These are phyloP conservation scores for Fistulifera solaris DNA, from an alignment of 108 stramenopile species.

Conservation along the genomic window DNA sequence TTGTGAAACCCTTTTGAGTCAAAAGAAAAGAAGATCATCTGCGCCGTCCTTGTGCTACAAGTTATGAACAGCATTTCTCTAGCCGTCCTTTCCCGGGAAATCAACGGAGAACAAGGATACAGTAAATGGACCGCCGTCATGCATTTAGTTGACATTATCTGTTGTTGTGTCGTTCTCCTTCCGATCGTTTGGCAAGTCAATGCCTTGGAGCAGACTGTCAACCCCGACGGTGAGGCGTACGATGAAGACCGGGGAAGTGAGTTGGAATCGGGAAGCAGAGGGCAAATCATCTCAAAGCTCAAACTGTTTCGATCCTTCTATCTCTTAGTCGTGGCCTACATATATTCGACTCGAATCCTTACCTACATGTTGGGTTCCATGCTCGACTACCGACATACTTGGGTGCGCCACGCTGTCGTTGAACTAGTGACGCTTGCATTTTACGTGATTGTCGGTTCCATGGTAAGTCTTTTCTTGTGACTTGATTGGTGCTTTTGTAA, in stretches of 20 bases:
- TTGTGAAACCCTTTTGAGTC: slow-evolving; percentile 91
- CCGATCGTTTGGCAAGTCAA: slow-evolving; percentile 96
- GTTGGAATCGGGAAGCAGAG: slow-evolving; percentile 20
- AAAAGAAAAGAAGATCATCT: slow-evolving; percentile 82
- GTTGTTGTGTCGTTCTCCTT: slow-evolving; percentile 92
- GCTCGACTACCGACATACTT: slow-evolving; percentile 79
- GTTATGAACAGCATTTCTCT: slow-evolving; percentile 94
- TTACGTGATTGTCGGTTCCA: slow-evolving; percentile 82
- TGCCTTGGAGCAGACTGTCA: slow-evolving; percentile 55
- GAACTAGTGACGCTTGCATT: slow-evolving; percentile 85
- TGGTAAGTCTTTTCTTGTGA: slow-evolving; percentile 28
- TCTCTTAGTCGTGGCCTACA: slow-evolving; percentile 84
- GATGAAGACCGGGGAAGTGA: slow-evolving; percentile 9
- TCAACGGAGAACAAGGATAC: slow-evolving; percentile 73
- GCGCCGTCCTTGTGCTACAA: slow-evolving; percentile 78
- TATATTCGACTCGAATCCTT: slow-evolving; percentile 94
- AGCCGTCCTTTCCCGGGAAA: slow-evolving; percentile 79
- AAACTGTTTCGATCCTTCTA: slow-evolving; percentile 92
- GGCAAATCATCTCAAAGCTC: slow-evolving; percentile 56
- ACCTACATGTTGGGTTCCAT: slow-evolving; percentile 83
- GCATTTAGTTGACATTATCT: slow-evolving; percentile 94
- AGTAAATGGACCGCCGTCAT: slow-evolving; percentile 85
- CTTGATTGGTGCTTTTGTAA: no score
- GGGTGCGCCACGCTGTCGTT: slow-evolving; percentile 76
- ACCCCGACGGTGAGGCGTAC: slow-evolving; percentile 4